Conservation (phyloP, 441 rosid genomes). For the Isatis lusitanica region DNA sequence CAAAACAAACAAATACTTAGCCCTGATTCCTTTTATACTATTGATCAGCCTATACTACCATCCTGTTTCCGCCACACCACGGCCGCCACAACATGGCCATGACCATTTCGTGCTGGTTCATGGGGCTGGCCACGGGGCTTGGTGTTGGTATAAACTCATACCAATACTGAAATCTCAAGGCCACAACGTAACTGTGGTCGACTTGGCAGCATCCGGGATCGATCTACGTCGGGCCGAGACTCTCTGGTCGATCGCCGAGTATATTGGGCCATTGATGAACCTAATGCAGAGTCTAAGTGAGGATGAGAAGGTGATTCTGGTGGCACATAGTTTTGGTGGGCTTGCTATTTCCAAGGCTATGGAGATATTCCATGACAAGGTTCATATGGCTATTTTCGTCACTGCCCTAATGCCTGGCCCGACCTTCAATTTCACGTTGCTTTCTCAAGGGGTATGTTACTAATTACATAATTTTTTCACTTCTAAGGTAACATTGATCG, state of each 20-base stretch:
- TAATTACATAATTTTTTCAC: not conserved
- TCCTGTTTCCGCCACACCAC: not conserved
- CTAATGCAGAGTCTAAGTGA: slow-evolving; percentile 38
- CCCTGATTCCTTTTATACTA: slow-evolving; percentile 19
- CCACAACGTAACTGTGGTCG: slow-evolving; percentile 44
- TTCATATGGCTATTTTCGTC: slow-evolving; percentile 49
- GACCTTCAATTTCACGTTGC: slow-evolving; percentile 35
- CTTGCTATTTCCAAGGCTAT: slow-evolving; percentile 53
- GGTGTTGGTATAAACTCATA: slow-evolving; percentile 54
- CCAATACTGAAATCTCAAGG: slow-evolving; percentile 41
- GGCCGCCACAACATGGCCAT: not conserved
- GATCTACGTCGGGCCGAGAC: slow-evolving; percentile 29
- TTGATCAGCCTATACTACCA: not conserved
- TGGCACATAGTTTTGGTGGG: slow-evolving; percentile 58
- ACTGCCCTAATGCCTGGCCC: slow-evolving; percentile 59
- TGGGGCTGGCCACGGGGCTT: slow-evolving; percentile 51
- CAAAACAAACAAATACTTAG: slow-evolving; percentile 14
- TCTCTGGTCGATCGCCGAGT: slow-evolving; percentile 39
- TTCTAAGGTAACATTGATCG: not conserved
- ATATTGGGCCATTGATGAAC: slow-evolving; percentile 36
- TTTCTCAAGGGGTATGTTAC: slow-evolving; percentile 42
- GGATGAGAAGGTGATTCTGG: slow-evolving; percentile 44
- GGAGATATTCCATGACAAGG: slow-evolving; percentile 47
- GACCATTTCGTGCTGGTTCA: slow-evolving; percentile 47
- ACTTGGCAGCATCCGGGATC: slow-evolving; percentile 44